Evolutionary conservation across 2,329 filamentous ascomycete genomes (phyloP), one percentile per base, ranked within the genome.

Genomic region (Hawksworthiomyces lignivorus): DNA sequence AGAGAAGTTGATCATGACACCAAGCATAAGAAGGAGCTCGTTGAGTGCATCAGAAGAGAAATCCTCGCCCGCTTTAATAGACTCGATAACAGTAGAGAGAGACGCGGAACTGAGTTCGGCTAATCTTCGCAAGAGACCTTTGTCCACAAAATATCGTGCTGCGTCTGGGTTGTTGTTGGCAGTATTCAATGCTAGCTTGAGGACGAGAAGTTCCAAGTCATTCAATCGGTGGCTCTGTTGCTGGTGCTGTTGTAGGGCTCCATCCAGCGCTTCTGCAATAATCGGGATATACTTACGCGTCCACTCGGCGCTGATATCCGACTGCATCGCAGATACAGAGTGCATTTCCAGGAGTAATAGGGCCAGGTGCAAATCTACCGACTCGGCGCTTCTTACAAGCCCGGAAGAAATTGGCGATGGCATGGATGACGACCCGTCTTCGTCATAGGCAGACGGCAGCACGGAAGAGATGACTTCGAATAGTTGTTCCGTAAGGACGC

Each of bases 1-100:
- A 8, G 86, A 77, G 41, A 96, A 75, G 54, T 96, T 96, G 60
- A 94, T 94, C 62, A 90, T 75, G 18, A 87, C 77, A 1, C 87
- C 89, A 29, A 95, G 67, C 39, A 85, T 75, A 31, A 96, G 70
- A 36, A 95, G 75, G 12, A 95, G 70, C 36, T 77, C 73, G 50
- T 94, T 83, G 40, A 89, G 64, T 2, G 70, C 62, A 18, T 67
- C 65, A 3, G 65, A 61, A 10, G 68, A 59, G 40, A 76, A 68
- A n/a, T 66, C 62, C 21, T 69, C 68, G 34, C 65, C 67, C 6
- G 63, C 62, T 43, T 77, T 62, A 7, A 69, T 69, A 18, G 44
- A 39, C 2, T 63, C 57, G 28, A 72, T 61, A 7, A 77, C 64
- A 15, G 62, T 56, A 6, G 58, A 54, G 46, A 82, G 76, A 3